These are phyloP conservation scores for Coemansia sp. DNA, from an alignment of 192 early-diverging fungal genomes.

Conservation along the genomic window DNA sequence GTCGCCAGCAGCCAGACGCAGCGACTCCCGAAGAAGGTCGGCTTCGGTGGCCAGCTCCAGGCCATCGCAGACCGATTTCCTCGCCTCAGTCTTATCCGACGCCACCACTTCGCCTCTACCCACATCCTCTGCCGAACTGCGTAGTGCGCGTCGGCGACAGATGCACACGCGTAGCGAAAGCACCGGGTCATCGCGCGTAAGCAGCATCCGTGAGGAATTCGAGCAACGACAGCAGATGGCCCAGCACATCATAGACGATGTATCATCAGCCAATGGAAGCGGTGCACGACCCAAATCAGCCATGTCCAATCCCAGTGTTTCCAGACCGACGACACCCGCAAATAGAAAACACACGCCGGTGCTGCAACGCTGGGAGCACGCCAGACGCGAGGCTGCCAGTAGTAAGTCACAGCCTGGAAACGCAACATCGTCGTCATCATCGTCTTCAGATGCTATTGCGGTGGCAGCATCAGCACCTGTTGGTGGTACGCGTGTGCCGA, in stretches of 20 bases:
- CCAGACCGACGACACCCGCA: neutral
- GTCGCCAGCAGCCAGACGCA: neutral
- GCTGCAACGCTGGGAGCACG: constrained; percentile 17
- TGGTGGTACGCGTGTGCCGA: neutral
- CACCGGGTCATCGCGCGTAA: constrained; percentile 45
- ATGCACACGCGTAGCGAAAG: constrained; percentile 43
- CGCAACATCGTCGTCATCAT: neutral
- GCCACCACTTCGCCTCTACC: neutral
- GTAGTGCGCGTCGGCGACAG: constrained; percentile 6
- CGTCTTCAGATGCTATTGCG: too few species aligned
- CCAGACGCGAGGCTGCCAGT: constrained; percentile 12
- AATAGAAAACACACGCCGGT: constrained; percentile 4
- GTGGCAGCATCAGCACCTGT: too few species aligned
- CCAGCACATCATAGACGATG: neutral
- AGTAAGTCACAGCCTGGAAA: neutral
- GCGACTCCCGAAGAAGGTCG: constrained; percentile 19
- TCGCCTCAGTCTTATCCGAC: constrained; percentile 1
- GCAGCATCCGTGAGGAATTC: constrained; percentile 47
- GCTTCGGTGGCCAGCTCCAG: constrained; percentile 17
- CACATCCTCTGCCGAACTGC: neutral
- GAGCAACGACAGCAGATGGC: constrained; percentile 22
- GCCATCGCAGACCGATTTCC: neutral
- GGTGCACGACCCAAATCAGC: constrained; percentile 5
- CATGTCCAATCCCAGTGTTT: neutral
- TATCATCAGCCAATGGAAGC: neutral